Conservation (phyloP, 2,329 filamentous ascomycete species). For the Chaetomium olivaceum region DNA sequence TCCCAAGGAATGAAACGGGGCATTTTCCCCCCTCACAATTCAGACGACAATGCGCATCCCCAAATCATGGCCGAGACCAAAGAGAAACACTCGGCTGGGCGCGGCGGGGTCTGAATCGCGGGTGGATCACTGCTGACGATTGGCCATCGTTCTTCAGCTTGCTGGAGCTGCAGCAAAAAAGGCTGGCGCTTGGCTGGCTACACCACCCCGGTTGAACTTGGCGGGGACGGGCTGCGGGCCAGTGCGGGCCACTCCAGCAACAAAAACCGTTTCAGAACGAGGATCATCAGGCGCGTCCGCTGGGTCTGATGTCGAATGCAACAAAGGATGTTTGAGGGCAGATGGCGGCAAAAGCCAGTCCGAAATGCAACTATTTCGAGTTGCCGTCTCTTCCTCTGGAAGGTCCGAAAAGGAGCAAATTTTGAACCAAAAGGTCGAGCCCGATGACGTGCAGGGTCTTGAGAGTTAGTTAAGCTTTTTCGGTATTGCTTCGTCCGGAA, state of each 20-base stretch:
- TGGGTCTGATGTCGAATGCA: background rate
- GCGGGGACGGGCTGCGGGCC: constrained; percentile 16
- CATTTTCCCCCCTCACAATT: background rate
- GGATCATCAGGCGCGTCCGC: constrained; percentile 30
- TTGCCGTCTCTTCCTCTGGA: background rate
- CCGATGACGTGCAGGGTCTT: background rate
- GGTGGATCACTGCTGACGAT: constrained; percentile 18
- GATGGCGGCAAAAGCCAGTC: background rate
- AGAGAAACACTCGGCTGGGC: constrained; percentile 22
- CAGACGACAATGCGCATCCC: background rate
- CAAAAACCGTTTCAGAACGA: constrained; percentile 35
- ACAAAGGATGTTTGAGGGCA: background rate
- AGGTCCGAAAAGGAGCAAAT: background rate
- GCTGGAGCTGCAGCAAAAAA: background rate
- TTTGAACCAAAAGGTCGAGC: background rate
- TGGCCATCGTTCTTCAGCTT: constrained; percentile 19
- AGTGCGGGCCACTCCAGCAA: constrained; percentile 28
- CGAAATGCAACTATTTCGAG: background rate
- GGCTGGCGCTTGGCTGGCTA: constrained; percentile 25
- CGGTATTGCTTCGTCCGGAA: background rate
- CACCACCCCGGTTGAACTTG: constrained; percentile 19
- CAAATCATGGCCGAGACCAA: constrained; percentile 20
- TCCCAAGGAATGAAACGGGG: background rate
- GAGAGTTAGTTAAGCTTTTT: background rate
- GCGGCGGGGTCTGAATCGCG: constrained; percentile 18